A percentile compares a stretch with the other conserved stretches of the same genome.
These are phyloP conservation scores for Exophiala sp. DNA, from an alignment of 2,329 filamentous ascomycete species.

Conservation along the genomic window DNA sequence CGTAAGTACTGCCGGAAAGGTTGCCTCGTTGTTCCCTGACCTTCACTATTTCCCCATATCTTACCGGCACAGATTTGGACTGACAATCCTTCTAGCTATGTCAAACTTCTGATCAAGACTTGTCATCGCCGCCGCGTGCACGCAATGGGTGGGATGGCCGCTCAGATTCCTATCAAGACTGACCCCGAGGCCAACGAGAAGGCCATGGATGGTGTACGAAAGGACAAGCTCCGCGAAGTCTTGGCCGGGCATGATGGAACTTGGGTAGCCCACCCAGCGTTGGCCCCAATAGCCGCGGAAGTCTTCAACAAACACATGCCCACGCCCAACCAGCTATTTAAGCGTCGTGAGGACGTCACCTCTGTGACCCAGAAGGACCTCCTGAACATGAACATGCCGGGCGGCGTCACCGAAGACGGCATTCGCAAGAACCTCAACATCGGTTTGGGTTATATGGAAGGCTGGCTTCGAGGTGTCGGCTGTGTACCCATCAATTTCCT, in stretches of 20 bases:
- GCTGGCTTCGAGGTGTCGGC: conserved; percentile 89
- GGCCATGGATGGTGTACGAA: conserved; percentile 88
- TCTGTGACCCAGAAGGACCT: conserved; percentile 82
- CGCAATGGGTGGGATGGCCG: conserved; percentile 98
- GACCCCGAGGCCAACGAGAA: conserved; percentile 85
- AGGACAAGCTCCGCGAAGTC: conserved; percentile 94
- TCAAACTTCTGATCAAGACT: conserved; percentile 82
- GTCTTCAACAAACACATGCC: conserved; percentile 99
- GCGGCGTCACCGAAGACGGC: conserved; percentile 84
- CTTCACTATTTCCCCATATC: no score
- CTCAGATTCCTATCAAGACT: conserved; percentile 98
- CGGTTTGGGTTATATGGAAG: conserved; percentile 96
- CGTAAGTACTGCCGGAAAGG: conserved; percentile 68
- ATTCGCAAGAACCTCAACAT: conserved; percentile 98
- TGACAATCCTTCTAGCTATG: no score
- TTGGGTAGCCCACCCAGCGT: conserved; percentile 94
- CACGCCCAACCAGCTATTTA: conserved; percentile 91
- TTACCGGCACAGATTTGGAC: no score
- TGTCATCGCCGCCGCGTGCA: conserved; percentile 97
- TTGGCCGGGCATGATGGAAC: conserved; percentile 94
- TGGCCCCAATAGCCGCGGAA: conserved; percentile 81
- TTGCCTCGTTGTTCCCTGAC: no score
- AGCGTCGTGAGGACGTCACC: conserved; percentile 79
- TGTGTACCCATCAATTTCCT: conserved; percentile 97
- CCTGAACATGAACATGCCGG: conserved; percentile 96